Conservation (phyloP, 73 alveolate species). For the Tetrahymena elliotti region DNA sequence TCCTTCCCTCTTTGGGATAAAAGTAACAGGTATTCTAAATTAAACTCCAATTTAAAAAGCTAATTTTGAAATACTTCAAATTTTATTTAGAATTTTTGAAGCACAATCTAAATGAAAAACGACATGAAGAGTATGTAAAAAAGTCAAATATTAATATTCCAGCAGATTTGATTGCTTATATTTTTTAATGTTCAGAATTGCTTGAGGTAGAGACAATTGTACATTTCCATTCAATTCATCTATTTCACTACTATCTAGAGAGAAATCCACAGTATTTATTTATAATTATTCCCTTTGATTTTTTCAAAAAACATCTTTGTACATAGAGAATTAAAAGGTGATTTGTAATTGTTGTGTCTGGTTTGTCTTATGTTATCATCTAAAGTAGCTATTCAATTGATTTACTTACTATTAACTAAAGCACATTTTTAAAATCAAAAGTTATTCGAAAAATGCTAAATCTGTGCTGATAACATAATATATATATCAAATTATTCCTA, state of each 20-base stretch:
- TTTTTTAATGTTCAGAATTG: not conserved
- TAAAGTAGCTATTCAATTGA: not conserved
- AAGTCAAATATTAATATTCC: not conserved
- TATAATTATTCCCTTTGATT: not conserved
- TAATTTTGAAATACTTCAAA: not conserved
- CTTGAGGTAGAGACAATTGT: not conserved
- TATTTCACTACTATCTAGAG: not conserved
- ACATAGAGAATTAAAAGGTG: not conserved
- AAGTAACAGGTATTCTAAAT: not conserved
- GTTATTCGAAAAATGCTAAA: not conserved
- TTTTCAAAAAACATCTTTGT: not conserved
- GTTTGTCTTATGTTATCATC: not conserved
- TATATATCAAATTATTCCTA: not conserved
- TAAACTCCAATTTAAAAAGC: not conserved
- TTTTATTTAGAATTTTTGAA: not conserved
- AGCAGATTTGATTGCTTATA: not conserved
- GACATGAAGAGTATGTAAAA: not conserved
- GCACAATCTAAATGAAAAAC: not conserved
- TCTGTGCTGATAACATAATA: not conserved
- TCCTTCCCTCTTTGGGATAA: not conserved
- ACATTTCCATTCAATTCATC: not conserved
- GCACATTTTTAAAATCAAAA: not conserved
- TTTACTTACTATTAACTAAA: not conserved
- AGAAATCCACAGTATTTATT: not conserved
- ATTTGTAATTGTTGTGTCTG: not conserved